These are phyloP conservation scores for Saccharomycopsis malanga DNA, from an alignment of 805 yeast species.

Conservation along the genomic window DNA sequence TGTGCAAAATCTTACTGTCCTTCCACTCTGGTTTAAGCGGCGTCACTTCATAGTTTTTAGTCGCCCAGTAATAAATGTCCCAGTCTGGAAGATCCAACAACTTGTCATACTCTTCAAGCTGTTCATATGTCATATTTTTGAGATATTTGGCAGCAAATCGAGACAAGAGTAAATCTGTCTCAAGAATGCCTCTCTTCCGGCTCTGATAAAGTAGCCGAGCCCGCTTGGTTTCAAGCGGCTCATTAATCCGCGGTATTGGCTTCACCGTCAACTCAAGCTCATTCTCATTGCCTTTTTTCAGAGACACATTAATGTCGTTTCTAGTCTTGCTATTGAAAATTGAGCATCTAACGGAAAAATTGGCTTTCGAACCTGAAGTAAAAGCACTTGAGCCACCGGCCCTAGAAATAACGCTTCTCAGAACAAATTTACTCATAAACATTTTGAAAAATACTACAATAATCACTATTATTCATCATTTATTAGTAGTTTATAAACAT, in stretches of 20 bases:
- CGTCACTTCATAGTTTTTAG: slow-evolving; percentile 69
- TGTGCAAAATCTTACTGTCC: slow-evolving; percentile 51
- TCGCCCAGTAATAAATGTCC: slow-evolving; percentile 99
- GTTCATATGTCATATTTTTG: slow-evolving; percentile 47
- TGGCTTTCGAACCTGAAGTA: not conserved
- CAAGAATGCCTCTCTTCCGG: slow-evolving; percentile 91
- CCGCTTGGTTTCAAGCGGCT: slow-evolving; percentile 62
- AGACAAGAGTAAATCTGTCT: slow-evolving; percentile 79
- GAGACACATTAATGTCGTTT: slow-evolving; percentile 11
- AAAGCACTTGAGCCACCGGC: not conserved
- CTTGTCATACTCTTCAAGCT: slow-evolving; percentile 78
- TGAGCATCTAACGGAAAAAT: too few species aligned
- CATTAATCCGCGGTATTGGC: slow-evolving; percentile 74
- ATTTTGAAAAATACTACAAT: too few species aligned
- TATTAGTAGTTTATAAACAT: too few species aligned
- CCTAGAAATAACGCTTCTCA: not conserved
- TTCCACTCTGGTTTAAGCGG: slow-evolving; percentile 88
- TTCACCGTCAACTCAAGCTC: slow-evolving; percentile 57
- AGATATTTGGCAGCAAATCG: slow-evolving; percentile 78
- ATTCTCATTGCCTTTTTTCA: slow-evolving; percentile 28
- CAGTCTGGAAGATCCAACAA: slow-evolving; percentile 93
- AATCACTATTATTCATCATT: too few species aligned
- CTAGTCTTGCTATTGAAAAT: not conserved
- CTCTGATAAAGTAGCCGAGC: slow-evolving; percentile 90
- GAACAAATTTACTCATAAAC: too few species aligned